Evolutionary conservation across 1,284 basidiomycete species (phyloP).

Genomic region (Ustilago vetiveriae): DNA sequence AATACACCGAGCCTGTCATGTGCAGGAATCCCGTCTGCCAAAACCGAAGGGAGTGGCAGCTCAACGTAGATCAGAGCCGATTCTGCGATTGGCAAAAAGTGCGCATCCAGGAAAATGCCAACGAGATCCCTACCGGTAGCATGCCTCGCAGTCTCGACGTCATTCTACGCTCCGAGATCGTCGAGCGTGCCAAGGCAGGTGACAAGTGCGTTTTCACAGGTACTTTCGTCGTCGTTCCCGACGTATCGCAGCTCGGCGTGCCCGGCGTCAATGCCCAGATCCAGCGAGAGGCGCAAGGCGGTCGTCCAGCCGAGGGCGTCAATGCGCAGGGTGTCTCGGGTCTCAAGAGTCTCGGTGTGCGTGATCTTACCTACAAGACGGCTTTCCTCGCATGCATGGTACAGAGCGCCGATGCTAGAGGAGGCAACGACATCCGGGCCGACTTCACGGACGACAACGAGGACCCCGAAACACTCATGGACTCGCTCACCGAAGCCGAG

Average conservation of each 20-base stretch:
- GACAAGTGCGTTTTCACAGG: constrained; percentile 99
- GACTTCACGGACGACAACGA: constrained; percentile 86
- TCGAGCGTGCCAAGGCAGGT: constrained; percentile 96
- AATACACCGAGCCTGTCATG: constrained; percentile 96
- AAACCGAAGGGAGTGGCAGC: constrained; percentile 88
- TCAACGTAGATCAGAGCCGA: constrained; percentile 94
- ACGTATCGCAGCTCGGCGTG: constrained; percentile 93
- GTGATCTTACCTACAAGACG: constrained; percentile 97
- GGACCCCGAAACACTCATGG: constrained; percentile 81
- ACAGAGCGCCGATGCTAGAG: constrained; percentile 80
- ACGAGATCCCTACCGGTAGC: constrained; percentile 96
- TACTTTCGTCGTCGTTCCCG: constrained; percentile 97
- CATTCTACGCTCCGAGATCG: constrained; percentile 91
- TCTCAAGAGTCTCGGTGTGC: constrained; percentile 89
- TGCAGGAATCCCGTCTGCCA: constrained; percentile 94
- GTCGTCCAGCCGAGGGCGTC: constrained; percentile 73
- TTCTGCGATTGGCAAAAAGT: constrained; percentile 99
- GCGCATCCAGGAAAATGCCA: constrained; percentile 97
- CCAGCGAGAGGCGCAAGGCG: constrained; percentile 80
- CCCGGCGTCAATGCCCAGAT: constrained; percentile 95
- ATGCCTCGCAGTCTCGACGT: constrained; percentile 83
- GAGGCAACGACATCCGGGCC: constrained; percentile 69
- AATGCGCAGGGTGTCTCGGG: constrained; percentile 87
- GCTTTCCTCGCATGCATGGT: constrained; percentile 99
- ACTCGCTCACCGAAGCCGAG: constrained; percentile 89